Conservation (phyloP, 2,329 filamentous ascomycete genomes). For the Arthrobotrys sphaeroides region DNA sequence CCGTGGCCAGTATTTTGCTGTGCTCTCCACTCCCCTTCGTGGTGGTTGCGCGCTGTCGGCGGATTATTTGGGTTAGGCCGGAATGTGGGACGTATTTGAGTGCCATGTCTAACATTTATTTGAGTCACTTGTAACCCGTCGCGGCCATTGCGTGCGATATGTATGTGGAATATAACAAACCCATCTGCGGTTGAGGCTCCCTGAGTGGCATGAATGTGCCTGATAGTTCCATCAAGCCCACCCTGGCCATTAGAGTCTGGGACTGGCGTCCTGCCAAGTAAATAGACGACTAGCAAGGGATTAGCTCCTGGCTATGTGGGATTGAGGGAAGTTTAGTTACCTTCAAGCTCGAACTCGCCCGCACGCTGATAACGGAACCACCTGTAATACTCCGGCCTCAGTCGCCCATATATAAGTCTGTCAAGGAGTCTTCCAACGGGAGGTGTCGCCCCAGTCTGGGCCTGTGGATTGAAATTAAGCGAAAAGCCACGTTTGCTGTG, state of each 20-base stretch:
- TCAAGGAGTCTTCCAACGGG: background rate
- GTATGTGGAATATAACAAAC: conserved; percentile 2
- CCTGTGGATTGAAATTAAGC: background rate
- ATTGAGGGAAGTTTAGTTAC: background rate
- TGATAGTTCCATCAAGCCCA: background rate
- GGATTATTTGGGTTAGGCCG: background rate
- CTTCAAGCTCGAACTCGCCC: background rate
- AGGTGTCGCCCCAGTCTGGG: background rate
- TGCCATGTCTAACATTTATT: background rate
- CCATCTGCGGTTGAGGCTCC: background rate
- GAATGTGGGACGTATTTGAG: background rate
- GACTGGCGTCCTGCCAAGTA: background rate
- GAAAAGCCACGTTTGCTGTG: background rate
- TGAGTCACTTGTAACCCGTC: background rate
- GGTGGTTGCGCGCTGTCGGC: background rate
- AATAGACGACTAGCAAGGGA: background rate
- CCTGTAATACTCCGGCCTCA: conserved; percentile 1
- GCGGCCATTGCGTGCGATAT: background rate
- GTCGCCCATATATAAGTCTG: background rate
- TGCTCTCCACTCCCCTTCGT: background rate
- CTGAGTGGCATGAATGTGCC: background rate
- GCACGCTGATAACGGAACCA: background rate
- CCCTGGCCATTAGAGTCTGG: too few species aligned
- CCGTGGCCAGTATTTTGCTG: background rate
- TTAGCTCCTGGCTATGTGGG: background rate